A percentile compares a stretch with the other conserved stretches of the same genome.
Evolutionary conservation across 495 filamentous ascomycete species (phyloP).

Genomic region (Aspergillus baeticus): DNA sequence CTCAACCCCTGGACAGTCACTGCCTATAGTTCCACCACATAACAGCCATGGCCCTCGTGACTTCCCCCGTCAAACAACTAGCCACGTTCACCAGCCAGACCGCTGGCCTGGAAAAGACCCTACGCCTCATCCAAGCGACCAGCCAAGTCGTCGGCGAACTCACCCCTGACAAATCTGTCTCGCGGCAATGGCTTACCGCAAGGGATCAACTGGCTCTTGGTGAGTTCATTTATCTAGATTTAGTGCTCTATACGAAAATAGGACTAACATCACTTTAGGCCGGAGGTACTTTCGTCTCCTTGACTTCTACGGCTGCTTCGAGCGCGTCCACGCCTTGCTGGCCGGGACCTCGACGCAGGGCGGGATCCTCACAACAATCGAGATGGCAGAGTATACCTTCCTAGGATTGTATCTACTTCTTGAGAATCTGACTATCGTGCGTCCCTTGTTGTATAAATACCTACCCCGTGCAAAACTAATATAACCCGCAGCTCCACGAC

Average conservation of each 20-base stretch:
- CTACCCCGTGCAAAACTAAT: not conserved
- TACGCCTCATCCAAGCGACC: conserved; percentile 8
- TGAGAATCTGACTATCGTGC: conserved; percentile 10
- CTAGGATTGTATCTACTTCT: conserved; percentile 11
- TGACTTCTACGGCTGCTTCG: conserved; percentile 12
- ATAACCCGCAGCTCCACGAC: conserved; percentile 3
- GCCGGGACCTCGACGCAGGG: not conserved
- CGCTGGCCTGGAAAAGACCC: conserved; percentile 8
- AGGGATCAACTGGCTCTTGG: conserved; percentile 5
- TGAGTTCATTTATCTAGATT: not conserved
- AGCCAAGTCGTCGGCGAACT: not conserved
- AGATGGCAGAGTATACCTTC: conserved; percentile 8
- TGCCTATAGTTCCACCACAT: not conserved
- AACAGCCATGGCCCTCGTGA: not conserved
- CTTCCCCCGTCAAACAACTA: conserved; percentile 6
- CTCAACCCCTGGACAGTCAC: too few species aligned
- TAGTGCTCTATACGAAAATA: too few species aligned
- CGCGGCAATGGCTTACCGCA: conserved; percentile 1
- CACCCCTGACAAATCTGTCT: not conserved
- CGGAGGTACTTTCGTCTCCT: conserved; percentile 12
- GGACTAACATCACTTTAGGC: not conserved
- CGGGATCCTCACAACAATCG: not conserved
- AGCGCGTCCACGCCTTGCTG: not conserved
- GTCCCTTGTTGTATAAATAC: not conserved
- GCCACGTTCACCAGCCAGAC: conserved; percentile 8